Conservation (phyloP, 495 filamentous ascomycete species). For the Hypoxylon cercidicola region DNA sequence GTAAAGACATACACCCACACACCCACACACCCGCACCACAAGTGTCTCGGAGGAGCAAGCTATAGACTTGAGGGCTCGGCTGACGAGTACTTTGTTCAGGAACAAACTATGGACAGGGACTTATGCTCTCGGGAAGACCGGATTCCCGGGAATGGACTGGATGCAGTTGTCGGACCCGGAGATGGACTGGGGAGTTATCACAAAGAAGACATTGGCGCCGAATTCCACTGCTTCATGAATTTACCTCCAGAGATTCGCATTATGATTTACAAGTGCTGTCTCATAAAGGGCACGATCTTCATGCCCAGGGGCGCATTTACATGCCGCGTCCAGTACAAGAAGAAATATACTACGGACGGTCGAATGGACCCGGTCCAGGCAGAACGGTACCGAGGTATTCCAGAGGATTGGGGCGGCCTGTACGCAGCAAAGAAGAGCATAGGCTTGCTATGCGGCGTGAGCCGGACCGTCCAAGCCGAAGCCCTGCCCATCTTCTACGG, state of each 20-base stretch:
- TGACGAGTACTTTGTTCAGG: background rate
- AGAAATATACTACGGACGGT: background rate
- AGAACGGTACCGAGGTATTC: background rate
- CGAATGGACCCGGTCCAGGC: background rate
- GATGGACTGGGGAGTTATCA: background rate
- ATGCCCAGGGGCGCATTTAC: background rate
- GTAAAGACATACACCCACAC: no score
- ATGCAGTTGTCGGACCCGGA: background rate
- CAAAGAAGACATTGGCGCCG: background rate
- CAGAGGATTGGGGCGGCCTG: background rate
- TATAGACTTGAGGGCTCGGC: background rate
- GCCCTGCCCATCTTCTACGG: background rate
- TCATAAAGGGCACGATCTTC: background rate
- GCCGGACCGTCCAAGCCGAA: background rate
- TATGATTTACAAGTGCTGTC: slow-evolving; percentile 9
- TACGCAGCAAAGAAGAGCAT: background rate
- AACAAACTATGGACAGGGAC: background rate
- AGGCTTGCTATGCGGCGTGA: slow-evolving; percentile 7
- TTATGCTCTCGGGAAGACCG: background rate
- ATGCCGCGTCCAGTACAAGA: background rate
- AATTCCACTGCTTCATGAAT: slow-evolving; percentile 14
- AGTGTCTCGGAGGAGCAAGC: background rate
- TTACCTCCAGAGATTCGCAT: slow-evolving; percentile 3
- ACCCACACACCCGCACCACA: no score
- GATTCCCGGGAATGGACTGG: background rate